These are phyloP conservation scores for Myxozyma kluyveri DNA, from an alignment of 805 yeast genomes.

Conservation along the genomic window DNA sequence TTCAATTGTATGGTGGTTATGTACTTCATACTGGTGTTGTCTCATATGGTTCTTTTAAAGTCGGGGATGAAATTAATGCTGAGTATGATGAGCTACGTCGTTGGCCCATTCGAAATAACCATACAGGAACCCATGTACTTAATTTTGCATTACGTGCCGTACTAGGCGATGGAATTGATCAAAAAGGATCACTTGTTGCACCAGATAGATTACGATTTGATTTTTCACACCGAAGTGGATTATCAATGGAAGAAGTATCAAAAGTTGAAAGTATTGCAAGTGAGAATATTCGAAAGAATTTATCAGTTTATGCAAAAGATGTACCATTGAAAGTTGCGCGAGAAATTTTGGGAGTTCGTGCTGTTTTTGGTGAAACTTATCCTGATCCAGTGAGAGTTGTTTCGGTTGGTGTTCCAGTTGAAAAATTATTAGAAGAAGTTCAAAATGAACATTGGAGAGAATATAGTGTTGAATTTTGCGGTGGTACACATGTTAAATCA, in stretches of 20 bases:
- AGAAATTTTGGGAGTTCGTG: conserved; percentile 81
- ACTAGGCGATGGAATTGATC: conserved; percentile 85
- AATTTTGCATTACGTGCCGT: conserved; percentile 85
- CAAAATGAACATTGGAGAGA: conserved; percentile 69
- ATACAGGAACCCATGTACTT: conserved; percentile 95
- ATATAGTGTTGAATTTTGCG: conserved; percentile 92
- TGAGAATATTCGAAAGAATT: conserved; percentile 65
- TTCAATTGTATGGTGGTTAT: conserved; percentile 89
- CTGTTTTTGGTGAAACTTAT: conserved; percentile 97
- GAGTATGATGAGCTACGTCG: conserved; percentile 90
- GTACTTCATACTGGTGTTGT: conserved; percentile 91
- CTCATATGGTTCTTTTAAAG: conserved; percentile 68
- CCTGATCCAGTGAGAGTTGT: conserved; percentile 99
- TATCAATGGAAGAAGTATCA: conserved; percentile 65
- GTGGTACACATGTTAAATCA: conserved; percentile 95
- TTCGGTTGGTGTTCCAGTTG: conserved; percentile 88
- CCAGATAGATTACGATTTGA: conserved; percentile 95
- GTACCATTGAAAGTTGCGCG: conserved; percentile 73
- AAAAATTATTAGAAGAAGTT: conserved; percentile 72
- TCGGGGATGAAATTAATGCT: conserved; percentile 73
- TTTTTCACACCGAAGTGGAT: conserved; percentile 87
- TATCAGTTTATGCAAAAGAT: conserved; percentile 75
- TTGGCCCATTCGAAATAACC: conserved; percentile 95
- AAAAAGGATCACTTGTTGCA: conserved; percentile 94
- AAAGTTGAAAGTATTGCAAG: conserved; percentile 74